A percentile compares a stretch with the other conserved stretches of the same genome.
These are phyloP conservation scores for Hydnomerulius pinastri DNA, from an alignment of 768 basidiomycete genomes.

Conservation along the genomic window DNA sequence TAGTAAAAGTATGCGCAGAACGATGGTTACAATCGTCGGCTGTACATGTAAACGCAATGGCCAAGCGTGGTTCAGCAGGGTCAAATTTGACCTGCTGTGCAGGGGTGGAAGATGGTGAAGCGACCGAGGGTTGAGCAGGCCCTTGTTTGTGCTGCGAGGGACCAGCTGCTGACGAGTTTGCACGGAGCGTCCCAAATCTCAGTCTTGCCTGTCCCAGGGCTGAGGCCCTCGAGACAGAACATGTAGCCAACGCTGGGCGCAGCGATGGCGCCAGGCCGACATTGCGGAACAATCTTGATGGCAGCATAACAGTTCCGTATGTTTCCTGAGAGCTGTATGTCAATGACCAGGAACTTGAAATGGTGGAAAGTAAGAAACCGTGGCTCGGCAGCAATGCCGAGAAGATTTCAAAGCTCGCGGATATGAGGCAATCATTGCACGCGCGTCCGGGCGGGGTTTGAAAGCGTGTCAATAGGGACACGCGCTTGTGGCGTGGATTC, in stretches of 20 bases:
- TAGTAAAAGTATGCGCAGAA: slow-evolving; percentile 87
- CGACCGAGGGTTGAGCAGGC: slow-evolving; percentile 11
- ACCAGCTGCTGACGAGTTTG: slow-evolving; percentile 15
- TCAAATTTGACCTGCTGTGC: slow-evolving; percentile 32
- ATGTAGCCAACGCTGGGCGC: slow-evolving; percentile 40
- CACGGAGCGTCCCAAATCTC: slow-evolving; percentile 30
- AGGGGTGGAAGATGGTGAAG: slow-evolving; percentile 3
- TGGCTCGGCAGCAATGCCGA: slow-evolving; percentile 19
- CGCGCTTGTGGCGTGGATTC: slow-evolving; percentile 31
- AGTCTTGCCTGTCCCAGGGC: slow-evolving; percentile 37
- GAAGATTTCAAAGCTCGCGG: slow-evolving; percentile 11
- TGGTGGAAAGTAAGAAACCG: not conserved
- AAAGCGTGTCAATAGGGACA: slow-evolving; percentile 14
- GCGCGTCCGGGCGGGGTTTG: slow-evolving; percentile 17
- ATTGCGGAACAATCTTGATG: slow-evolving; percentile 48
- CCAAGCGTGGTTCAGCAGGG: slow-evolving; percentile 59
- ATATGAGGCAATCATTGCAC: not conserved
- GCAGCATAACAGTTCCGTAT: slow-evolving; percentile 46
- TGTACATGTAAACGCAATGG: slow-evolving; percentile 86
- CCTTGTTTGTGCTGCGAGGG: slow-evolving; percentile 9
- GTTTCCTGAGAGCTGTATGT: too few relatives aligned
- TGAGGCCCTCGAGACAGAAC: slow-evolving; percentile 36
- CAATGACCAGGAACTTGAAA: too few relatives aligned
- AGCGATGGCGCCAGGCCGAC: slow-evolving; percentile 46
- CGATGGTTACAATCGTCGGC: slow-evolving; percentile 71